phyloP scores from a whole-genome alignment of 2,329 filamentous ascomycete genomes.

The Botryosphaeria dothidea region DNA sequence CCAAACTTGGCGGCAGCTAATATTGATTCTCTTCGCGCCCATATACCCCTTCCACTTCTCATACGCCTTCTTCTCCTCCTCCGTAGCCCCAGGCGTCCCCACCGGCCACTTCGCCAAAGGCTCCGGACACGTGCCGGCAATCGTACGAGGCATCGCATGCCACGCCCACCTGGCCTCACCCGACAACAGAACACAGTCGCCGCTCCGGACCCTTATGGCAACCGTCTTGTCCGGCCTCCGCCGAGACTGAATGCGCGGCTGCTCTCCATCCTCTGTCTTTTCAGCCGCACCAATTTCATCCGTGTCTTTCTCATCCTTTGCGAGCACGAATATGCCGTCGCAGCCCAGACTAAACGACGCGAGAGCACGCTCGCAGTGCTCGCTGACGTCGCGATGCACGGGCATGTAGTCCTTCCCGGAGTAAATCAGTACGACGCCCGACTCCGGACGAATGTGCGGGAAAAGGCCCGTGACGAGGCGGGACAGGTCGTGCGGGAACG shows the following conservation, averaged over 20 bases:
- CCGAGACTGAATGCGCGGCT: neutral
- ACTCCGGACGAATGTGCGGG: conserved; percentile 75
- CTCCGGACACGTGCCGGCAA: conserved; percentile 75
- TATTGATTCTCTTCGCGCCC: conserved; percentile 80
- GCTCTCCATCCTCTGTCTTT: conserved; percentile 41
- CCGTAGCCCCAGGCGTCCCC: neutral
- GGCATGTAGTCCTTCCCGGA: conserved; percentile 86
- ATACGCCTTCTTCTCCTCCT: conserved; percentile 43
- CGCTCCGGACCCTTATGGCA: conserved; percentile 71
- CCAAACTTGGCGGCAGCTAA: conserved; percentile 90
- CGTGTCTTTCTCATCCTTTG: conserved; percentile 49
- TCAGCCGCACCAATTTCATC: conserved; percentile 23
- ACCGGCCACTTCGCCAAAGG: conserved; percentile 75
- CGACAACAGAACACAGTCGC: conserved; percentile 89
- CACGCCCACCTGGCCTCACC: conserved; percentile 81
- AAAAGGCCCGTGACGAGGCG: conserved; percentile 70
- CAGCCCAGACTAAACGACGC: conserved; percentile 91
- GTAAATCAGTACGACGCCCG: conserved; percentile 93
- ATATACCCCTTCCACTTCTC: conserved; percentile 84
- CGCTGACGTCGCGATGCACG: conserved; percentile 90
- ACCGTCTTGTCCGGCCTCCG: conserved; percentile 33
- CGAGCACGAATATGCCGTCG: conserved; percentile 84
- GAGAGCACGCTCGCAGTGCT: conserved; percentile 74
- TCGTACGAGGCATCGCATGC: conserved; percentile 90
- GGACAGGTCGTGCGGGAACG: conserved; percentile 76